Evolutionary conservation across 169 alveolate species (phyloP).

Genomic region (Amoebophrya sp.): DNA sequence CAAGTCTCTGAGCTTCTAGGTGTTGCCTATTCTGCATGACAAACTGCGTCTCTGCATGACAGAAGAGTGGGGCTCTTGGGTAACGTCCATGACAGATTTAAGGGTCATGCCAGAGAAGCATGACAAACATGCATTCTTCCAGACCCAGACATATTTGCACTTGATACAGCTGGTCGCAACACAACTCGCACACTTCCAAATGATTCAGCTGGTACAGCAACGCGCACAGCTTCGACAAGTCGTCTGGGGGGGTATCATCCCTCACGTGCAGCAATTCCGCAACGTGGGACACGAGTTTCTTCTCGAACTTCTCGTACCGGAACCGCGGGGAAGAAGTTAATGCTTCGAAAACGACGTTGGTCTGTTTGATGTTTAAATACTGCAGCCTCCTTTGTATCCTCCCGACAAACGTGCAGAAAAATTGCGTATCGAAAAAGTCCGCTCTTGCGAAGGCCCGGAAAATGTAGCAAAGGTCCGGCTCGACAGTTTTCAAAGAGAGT

Average conservation of each 20-base stretch:
- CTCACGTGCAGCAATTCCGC: not conserved
- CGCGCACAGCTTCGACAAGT: not conserved
- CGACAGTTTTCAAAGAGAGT: not conserved
- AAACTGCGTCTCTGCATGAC: too few relatives aligned
- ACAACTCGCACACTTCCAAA: not conserved
- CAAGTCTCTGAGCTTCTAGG: too few relatives aligned
- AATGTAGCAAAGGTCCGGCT: slow-evolving; percentile 31
- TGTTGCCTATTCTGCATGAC: too few relatives aligned
- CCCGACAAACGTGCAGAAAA: not conserved
- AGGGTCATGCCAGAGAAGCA: too few relatives aligned
- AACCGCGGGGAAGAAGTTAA: not conserved
- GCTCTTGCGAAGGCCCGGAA: not conserved
- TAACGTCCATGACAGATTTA: too few relatives aligned
- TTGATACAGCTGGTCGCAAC: not conserved
- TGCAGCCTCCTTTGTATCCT: not conserved
- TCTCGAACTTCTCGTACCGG: not conserved
- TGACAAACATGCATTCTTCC: too few relatives aligned
- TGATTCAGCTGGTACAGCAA: not conserved
- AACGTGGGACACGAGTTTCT: not conserved
- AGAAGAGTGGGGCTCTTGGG: too few relatives aligned
- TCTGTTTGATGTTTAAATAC: not conserved
- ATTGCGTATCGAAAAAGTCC: not conserved
- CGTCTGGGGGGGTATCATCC: not conserved
- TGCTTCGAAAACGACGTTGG: not conserved
- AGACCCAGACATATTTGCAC: not conserved